Evolutionary conservation across 208 protist genomes (phyloP).

Genomic region (Leishmania turanica): DNA sequence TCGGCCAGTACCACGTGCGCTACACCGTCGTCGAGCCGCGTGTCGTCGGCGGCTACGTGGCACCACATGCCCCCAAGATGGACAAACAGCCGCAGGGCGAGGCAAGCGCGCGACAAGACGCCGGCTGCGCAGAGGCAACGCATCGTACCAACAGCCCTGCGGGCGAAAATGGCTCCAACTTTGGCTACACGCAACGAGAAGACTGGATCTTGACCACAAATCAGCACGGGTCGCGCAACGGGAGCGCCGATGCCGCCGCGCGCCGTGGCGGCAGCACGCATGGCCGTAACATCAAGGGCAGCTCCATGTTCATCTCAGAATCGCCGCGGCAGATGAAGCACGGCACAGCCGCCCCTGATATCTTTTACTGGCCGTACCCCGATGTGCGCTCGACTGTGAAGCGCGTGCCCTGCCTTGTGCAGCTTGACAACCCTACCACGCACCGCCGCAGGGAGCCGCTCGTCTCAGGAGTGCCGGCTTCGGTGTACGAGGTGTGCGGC

Average conservation of each 20-base stretch:
- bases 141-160: not conserved
- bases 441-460: slow-evolving; percentile 49
- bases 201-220: not conserved
- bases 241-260: not conserved
- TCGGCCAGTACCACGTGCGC: slow-evolving; percentile 75
- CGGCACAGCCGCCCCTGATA: slow-evolving; percentile 60
- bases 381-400: slow-evolving; percentile 72
- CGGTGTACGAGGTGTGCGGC: slow-evolving; percentile 63
- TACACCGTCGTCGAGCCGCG: slow-evolving; percentile 64
- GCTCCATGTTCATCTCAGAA: slow-evolving; percentile 69
- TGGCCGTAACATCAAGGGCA: slow-evolving; percentile 57
- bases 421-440: slow-evolving; percentile 39
- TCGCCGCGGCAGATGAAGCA: slow-evolving; percentile 34
- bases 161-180: not conserved
- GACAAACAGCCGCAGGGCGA: not conserved
- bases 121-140: not conserved
- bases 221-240: slow-evolving; percentile 5
- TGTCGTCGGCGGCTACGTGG: slow-evolving; percentile 70
- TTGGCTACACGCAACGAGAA: slow-evolving; percentile 12
- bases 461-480: slow-evolving; percentile 48
- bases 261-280: slow-evolving; percentile 1
- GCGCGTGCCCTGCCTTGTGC: slow-evolving; percentile 43
- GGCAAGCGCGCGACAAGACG: not conserved
- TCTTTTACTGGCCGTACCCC: slow-evolving; percentile 77
- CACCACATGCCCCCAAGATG: slow-evolving; percentile 17